Evolutionary conservation across 2,329 filamentous ascomycete species (phyloP).

Genomic region (Rosellinia necatrix): DNA sequence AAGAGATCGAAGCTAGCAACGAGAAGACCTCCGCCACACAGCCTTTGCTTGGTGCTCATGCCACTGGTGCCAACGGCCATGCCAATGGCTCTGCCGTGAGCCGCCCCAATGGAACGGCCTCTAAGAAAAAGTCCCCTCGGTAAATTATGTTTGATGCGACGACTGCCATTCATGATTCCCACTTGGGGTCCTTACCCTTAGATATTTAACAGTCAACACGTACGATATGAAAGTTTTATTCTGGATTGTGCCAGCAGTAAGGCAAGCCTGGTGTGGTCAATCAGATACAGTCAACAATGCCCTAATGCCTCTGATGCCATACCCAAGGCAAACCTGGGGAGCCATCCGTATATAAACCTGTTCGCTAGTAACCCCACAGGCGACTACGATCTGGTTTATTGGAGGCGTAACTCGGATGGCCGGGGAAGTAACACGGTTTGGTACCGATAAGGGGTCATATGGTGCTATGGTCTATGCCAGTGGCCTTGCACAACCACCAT

Average conservation of each 20-base stretch:
- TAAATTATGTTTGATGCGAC: constrained; percentile 19
- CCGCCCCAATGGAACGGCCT: constrained; percentile 29
- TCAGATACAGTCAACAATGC: neutral
- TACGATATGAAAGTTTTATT: constrained; percentile 19
- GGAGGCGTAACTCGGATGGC: neutral
- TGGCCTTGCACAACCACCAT: neutral
- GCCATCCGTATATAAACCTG: constrained; percentile 21
- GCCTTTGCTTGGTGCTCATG: constrained; percentile 36
- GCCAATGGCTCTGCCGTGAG: constrained; percentile 33
- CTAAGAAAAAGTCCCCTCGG: constrained; percentile 34
- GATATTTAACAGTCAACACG: constrained; percentile 9
- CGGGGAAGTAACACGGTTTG: neutral
- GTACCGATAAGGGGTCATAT: neutral
- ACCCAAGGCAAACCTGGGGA: neutral
- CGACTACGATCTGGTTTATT: constrained; percentile 9
- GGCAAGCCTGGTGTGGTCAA: neutral
- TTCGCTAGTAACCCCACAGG: constrained; percentile 26
- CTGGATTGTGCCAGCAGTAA: neutral
- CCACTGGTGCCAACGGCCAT: constrained; percentile 31
- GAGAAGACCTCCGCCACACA: constrained; percentile 29
- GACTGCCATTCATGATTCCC: constrained; percentile 22
- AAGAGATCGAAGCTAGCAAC: constrained; percentile 43
- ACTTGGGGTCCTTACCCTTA: constrained; percentile 22
- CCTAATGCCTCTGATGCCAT: neutral
- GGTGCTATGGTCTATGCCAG: neutral